Evolutionary conservation across 2,329 filamentous ascomycete genomes (phyloP), one percentile per base, ranked within the genome.

Genomic region (Pestalotiopsis sp.): DNA sequence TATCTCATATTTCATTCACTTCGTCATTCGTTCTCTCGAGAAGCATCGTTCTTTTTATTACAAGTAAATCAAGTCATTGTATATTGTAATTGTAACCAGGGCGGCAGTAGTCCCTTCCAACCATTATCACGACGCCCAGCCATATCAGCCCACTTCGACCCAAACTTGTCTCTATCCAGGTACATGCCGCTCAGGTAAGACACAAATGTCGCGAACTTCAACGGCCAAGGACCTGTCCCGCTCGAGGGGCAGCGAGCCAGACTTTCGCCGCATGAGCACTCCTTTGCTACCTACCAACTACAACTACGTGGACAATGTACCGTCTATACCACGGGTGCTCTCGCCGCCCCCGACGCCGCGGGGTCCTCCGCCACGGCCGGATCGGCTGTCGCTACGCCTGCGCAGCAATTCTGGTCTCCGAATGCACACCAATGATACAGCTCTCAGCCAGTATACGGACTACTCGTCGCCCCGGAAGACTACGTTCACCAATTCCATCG

Each of bases 391-490:
- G 9, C 52, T 77, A 39, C 73, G 76, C 2, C 75, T 85, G 52
- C 80, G 82, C 64, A 84, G 83, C 72, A 84, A 84, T 67, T 85
- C 84, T 3, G 83, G 83, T 2, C 73, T 85, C n/a, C 78, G 81
- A 3, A 73, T 83, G 39, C 82, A 85, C 70, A 82, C 81, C 0
- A 85, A 83, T 69, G 80, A 82, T 61, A 77, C 80, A 2, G 79
- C 80, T 7, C 75, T 85, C 52, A 80, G 82, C n/a, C 82, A 82
- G 59, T 85, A 85, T 72, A 83, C 80, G 9, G 79, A 84, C 70
- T 85, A 85, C 76, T 81, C 20, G 4, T 56, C 41, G 25, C 36
- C 39, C 11, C 23, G 39, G 13, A 66, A 66, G 49, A n/a, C 17
- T 4, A 64, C 17, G n/a, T 68, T 56, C 20, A 59, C 59, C n/a